Base-by-base conservation (phyloP, 2,329 filamentous ascomycete species). In the Xylariaceae sp. region DNA sequence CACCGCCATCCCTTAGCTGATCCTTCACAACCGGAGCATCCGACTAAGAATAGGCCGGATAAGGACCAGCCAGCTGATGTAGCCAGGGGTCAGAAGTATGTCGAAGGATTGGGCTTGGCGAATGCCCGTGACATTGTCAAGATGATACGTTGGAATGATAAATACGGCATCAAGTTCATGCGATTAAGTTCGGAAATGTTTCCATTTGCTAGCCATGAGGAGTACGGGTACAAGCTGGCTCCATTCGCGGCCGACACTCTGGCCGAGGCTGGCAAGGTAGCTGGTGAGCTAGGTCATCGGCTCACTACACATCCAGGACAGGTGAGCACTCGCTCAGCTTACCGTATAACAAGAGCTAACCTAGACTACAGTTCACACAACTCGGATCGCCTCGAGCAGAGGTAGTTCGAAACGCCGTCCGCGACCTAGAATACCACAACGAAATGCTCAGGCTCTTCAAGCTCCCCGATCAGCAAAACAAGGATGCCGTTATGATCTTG, bases 131-230 rank as follows among this genome's bases (percentile, higher is more conserved):
- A 97, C 57, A 80, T 96, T 23, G 69, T 77, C 46, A 95, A 94
- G 65, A 88, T 96, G 80, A 60, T 96, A 7, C 78, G 82, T 2
- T 97, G 92, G 92, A 96, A 97, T 60, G 85, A 94, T 53, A 86
- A 82, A 55, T 96, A 92, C 54, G 84, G 85, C 32, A 97, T 97
- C 67, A 91, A 83, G 55, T 96, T 97, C 64, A 81, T 97, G 79
- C 81, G 92, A 1, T 73, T 97, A 17, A 95, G 88, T 55, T 95
- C 88, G 44, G 92, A 96, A 57, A 96, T 96, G 87, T 97, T 97
- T 54, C 92, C 92, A 0, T 96, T 96, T 64, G 92, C 92, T 2
- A 94, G 88, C 53, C 92, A 97, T 59, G 77, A 79, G 20, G 85
- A 88, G 50, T 85, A 95, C 54, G 92, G 91, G 0, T 97, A 97